Base-by-base conservation (phyloP, 441 rosid species). In the Croton setiger region DNA sequence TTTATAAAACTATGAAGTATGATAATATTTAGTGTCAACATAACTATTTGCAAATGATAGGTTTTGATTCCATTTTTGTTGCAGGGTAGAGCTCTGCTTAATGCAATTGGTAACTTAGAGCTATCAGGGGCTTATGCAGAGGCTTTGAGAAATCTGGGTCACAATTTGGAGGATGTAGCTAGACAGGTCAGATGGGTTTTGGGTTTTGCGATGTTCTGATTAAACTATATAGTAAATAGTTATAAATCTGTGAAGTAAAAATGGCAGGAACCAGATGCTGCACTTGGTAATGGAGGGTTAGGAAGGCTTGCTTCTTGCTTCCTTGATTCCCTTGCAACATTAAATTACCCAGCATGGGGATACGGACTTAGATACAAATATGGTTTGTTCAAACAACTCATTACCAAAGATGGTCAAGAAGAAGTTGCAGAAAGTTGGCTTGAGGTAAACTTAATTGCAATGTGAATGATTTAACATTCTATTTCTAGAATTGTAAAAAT, bases 291-390 rank as follows among this genome's bases (percentile, higher is more conserved):
- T 69, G 90, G 87, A 21, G 89, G 89, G 15, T 76, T 81, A 58
- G 87, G 87, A 53, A 71, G 88, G 65, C 88, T 87, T 75, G 87
- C 90, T 64, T 84, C 90, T 43, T 84, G 87, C 70, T 86, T 85
- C 65, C 80, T 84, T 71, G 90, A 85, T 66, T 87, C 92, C 61
- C 60, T 84, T 31, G 92, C 92, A 63, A 85, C 90, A 52, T 71
- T 87, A 71, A 87, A 83, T 75, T 85, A 84, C 72, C 92, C 90
- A 52, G 87, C 86, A 1, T 82, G 82, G 83, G 92, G 88, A 53
- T 85, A 85, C 71, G 86, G 83, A 63, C 78, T 82, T 52, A 78
- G 84, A 67, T 84, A 78, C 78, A 78, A 72, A 71, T 73, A 82
- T 54, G 84, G 86, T 36, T 68, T 84, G 75, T 84, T 82, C 68